These are phyloP conservation scores for Lithohypha guttulata DNA, from an alignment of 2,329 filamentous ascomycete genomes.

Conservation along the genomic window DNA sequence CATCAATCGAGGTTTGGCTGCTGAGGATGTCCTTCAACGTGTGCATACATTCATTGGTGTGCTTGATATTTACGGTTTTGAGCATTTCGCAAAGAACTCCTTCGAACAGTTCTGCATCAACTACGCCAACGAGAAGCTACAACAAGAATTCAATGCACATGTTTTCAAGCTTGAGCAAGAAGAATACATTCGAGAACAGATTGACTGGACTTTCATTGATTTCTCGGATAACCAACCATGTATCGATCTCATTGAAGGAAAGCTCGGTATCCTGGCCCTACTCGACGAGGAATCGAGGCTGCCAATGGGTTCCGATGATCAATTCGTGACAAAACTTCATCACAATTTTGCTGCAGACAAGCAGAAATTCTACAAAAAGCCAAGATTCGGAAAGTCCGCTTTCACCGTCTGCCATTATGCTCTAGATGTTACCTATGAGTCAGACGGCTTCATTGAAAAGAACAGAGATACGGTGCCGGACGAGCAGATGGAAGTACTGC, in stretches of 20 bases:
- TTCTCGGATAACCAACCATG: constrained; percentile 99
- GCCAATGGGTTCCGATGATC: constrained; percentile 94
- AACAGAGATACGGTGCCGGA: constrained; percentile 97
- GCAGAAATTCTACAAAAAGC: constrained; percentile 97
- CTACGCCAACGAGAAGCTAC: constrained; percentile 97
- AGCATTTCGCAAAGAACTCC: constrained; percentile 98
- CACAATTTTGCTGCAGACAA: constrained; percentile 85
- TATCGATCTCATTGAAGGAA: constrained; percentile 96
- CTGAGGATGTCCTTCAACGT: constrained; percentile 70
- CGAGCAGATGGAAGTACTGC: constrained; percentile 90
- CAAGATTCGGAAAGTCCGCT: constrained; percentile 88
- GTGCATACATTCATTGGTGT: constrained; percentile 93
- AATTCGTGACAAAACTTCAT: constrained; percentile 92
- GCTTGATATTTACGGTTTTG: constrained; percentile 97
- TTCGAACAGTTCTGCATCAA: constrained; percentile 99
- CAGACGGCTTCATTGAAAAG: constrained; percentile 98
- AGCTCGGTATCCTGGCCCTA: constrained; percentile 81
- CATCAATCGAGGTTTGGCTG: constrained; percentile 83
- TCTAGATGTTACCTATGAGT: constrained; percentile 95
- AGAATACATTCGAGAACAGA: constrained; percentile 90
- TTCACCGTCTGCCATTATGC: constrained; percentile 99
- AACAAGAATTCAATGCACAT: constrained; percentile 98
- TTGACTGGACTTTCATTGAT: constrained; percentile 99
- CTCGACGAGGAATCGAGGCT: constrained; percentile 93
- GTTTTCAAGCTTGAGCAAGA: constrained; percentile 99